Evolutionary conservation across 2,329 filamentous ascomycete genomes (phyloP).

Genomic region (Emergomyces pasteurianus): DNA sequence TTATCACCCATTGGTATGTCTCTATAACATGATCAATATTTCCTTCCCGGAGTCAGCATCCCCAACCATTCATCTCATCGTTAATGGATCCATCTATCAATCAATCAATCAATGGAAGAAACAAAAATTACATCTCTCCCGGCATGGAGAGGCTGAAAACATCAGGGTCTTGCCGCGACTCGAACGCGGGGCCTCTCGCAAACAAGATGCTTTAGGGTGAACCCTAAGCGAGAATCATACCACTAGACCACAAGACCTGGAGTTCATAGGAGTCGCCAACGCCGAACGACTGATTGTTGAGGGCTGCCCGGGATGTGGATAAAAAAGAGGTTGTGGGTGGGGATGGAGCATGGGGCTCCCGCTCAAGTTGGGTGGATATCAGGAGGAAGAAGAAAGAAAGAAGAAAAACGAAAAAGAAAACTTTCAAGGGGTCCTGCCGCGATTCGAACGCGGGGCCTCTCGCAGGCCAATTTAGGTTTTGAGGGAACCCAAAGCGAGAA

Average conservation of each 20-base stretch:
- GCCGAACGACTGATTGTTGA: not conserved
- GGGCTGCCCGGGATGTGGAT: too few species aligned
- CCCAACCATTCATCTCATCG: too few species aligned
- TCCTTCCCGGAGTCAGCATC: not conserved
- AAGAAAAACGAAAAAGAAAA: not conserved
- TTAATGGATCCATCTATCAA: too few species aligned
- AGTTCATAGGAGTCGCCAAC: not conserved
- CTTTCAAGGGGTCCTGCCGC: conserved; percentile 1
- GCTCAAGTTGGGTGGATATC: not conserved
- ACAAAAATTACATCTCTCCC: conserved; percentile 12
- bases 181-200: conserved; percentile 8
- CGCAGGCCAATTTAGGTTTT: not conserved
- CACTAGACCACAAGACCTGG: conserved; percentile 44
- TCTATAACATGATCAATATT: too few species aligned
- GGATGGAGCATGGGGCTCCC: not conserved
- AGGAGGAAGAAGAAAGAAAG: not conserved
- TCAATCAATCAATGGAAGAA: too few species aligned
- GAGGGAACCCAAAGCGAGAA: conserved; percentile 52
- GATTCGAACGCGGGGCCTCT: conserved; percentile 7
- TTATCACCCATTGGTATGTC: too few species aligned
- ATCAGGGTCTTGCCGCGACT: conserved; percentile 4
- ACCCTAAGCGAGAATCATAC: conserved; percentile 63
- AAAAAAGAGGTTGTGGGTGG: not conserved
- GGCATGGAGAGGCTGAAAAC: conserved; percentile 20
- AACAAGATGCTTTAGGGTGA: not conserved